Evolutionary conservation across 1,139 yeast genomes (phyloP).

Genomic region (Lizanozyma gosingica): DNA sequence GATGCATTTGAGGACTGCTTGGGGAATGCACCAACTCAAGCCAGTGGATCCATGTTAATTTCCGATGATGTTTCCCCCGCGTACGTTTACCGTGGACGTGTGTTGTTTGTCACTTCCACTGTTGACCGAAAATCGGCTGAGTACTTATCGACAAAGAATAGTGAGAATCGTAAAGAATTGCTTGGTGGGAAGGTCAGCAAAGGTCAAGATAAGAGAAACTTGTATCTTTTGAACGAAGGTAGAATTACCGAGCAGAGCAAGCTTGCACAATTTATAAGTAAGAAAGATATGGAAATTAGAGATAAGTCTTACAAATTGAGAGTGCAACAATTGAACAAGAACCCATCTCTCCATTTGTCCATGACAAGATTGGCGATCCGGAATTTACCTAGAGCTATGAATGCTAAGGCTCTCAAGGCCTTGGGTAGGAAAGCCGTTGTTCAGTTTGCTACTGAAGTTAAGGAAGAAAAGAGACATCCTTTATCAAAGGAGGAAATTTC

Average conservation of each 20-base stretch:
- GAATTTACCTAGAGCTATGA: slow-evolving; percentile 89
- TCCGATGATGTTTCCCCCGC: slow-evolving; percentile 88
- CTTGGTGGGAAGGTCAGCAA: slow-evolving; percentile 50
- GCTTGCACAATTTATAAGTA: slow-evolving; percentile 59
- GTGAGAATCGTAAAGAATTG: slow-evolving; percentile 61
- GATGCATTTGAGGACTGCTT: slow-evolving; percentile 63
- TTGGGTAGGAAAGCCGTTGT: slow-evolving; percentile 93
- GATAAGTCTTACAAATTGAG: slow-evolving; percentile 82
- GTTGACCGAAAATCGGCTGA: slow-evolving; percentile 85
- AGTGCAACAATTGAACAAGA: slow-evolving; percentile 82
- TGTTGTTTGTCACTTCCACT: slow-evolving; percentile 73
- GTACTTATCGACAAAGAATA: slow-evolving; percentile 63
- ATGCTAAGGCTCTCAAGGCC: slow-evolving; percentile 79
- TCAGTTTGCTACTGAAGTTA: slow-evolving; percentile 89
- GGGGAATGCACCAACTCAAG: slow-evolving; percentile 68
- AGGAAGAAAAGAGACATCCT: slow-evolving; percentile 66
- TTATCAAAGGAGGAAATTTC: slow-evolving; percentile 80
- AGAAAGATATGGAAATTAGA: slow-evolving; percentile 76
- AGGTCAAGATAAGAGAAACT: slow-evolving; percentile 60
- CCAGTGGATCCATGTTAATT: slow-evolving; percentile 69
- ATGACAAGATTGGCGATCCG: slow-evolving; percentile 90
- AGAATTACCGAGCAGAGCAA: slow-evolving; percentile 76
- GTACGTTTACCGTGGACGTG: slow-evolving; percentile 89
- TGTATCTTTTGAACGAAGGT: slow-evolving; percentile 88
- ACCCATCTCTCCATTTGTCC: slow-evolving; percentile 84